phyloP scores from a whole-genome alignment of 2,329 filamentous ascomycete genomes.

The Aspergillus nomiae region DNA sequence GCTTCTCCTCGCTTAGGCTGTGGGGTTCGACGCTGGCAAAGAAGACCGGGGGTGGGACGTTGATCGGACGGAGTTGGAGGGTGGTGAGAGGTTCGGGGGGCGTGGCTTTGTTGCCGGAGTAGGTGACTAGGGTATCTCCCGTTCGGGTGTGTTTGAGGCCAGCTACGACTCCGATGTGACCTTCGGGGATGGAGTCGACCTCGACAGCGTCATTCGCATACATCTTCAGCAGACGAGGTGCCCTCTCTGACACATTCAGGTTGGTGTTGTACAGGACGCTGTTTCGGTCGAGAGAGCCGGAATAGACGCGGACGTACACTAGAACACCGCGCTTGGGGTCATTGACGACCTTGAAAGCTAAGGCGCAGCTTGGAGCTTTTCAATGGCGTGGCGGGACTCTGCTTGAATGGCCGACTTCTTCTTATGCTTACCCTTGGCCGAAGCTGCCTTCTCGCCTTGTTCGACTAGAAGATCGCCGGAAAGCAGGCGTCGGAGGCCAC shows the following conservation, averaged over 20 bases:
- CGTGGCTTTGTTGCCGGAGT: conserved; percentile 63
- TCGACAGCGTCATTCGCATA: conserved; percentile 87
- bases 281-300: conserved; percentile 74
- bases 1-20: conserved; percentile 75
- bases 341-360: conserved; percentile 91
- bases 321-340: conserved; percentile 83
- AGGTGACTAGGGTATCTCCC: conserved; percentile 85
- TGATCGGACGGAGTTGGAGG: conserved; percentile 82
- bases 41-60: conserved; percentile 90
- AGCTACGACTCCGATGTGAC: conserved; percentile 91
- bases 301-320: conserved; percentile 90
- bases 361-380: conserved; percentile 68
- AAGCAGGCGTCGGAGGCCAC: conserved; percentile 55
- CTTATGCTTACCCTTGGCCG: conserved; percentile 45
- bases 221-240: conserved; percentile 81
- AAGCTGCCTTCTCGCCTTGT: conserved; percentile 31
- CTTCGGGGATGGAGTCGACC: conserved; percentile 74
- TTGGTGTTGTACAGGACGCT: conserved; percentile 84
- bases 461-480: conserved; percentile 48
- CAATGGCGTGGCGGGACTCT: conserved; percentile 47
- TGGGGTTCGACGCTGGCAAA: conserved; percentile 90
- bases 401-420: conserved; percentile 47
- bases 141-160: conserved; percentile 91
- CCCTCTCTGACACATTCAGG: conserved; percentile 74
- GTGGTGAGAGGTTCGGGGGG: conserved; percentile 70